phyloP scores from a whole-genome alignment of 495 filamentous ascomycete genomes.

The Usnea hakonensis region DNA sequence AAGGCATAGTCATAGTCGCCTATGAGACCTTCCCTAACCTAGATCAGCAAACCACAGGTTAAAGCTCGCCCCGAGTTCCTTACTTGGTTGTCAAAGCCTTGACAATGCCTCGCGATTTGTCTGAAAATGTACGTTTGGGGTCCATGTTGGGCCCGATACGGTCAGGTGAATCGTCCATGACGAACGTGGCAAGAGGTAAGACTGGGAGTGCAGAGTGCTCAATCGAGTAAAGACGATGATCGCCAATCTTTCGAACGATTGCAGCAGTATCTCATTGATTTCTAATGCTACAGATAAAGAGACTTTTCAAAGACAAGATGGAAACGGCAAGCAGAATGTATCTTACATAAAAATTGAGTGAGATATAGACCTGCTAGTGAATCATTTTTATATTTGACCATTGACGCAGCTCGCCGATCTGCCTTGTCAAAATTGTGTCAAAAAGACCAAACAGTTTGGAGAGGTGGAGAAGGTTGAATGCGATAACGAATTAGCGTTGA shows the following conservation, averaged over 20 bases:
- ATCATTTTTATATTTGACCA: not conserved
- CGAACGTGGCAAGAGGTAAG: not conserved
- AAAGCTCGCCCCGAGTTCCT: conserved; percentile 1
- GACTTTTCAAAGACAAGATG: not conserved
- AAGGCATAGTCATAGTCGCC: conserved; percentile 82
- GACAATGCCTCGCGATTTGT: conserved; percentile 32
- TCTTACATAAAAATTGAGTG: not conserved
- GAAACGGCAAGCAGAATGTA: not conserved
- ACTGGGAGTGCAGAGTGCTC: not conserved
- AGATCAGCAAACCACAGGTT: not conserved
- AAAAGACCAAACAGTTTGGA: no score
- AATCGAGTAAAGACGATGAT: not conserved
- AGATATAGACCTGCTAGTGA: not conserved
- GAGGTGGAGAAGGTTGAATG: not conserved
- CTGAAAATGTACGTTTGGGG: conserved; percentile 35
- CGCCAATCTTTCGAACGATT: conserved; percentile 10
- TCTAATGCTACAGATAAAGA: not conserved
- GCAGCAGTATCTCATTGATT: conserved; percentile 4
- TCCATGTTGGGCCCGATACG: conserved; percentile 42
- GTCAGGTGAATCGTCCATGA: conserved; percentile 33
- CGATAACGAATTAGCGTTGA: not conserved
- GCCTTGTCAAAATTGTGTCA: not conserved
- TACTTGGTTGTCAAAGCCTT: conserved; percentile 46
- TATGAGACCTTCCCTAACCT: conserved; percentile 55
- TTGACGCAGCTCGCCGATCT: conserved; percentile 14